phyloP scores from a whole-genome alignment of 805 yeast genomes.

The Gaillardinia entomophila region DNA sequence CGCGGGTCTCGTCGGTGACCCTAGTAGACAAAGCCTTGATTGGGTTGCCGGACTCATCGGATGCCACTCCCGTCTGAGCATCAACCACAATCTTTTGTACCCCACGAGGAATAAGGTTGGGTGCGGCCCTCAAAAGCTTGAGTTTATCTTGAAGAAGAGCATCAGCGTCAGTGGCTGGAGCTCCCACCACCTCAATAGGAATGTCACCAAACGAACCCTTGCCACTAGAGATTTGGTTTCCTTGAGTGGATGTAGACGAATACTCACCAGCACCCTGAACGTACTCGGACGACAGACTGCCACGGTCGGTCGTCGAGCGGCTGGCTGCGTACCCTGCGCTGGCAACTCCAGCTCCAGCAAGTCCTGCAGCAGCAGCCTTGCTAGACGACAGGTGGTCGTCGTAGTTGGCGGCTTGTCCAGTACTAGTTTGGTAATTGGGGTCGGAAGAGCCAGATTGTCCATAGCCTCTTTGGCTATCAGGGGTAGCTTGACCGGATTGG shows the following conservation, averaged over 20 bases:
- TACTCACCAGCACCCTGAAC: too few species aligned
- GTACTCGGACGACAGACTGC: too few species aligned
- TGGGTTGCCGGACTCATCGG: neutral
- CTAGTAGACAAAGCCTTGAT: neutral
- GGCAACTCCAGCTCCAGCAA: constrained; percentile 1
- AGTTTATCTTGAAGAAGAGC: neutral
- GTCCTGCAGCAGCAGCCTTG: constrained; percentile 1
- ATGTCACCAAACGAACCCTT: neutral
- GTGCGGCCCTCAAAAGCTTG: neutral
- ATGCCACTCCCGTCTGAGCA: neutral
- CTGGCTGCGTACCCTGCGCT: neutral
- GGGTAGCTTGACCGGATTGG: neutral
- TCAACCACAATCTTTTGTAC: neutral
- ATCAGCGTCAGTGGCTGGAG: neutral
- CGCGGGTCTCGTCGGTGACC: neutral
- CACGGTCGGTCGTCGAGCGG: neutral
- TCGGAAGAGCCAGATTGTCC: neutral
- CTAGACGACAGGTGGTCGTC: neutral
- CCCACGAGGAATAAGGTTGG: neutral
- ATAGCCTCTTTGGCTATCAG: neutral
- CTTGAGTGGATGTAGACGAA: too few species aligned
- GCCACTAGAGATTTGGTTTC: too few species aligned
- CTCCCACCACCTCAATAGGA: neutral
- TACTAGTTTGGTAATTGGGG: neutral
- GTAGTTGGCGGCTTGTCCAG: constrained; percentile 1